Conservation (phyloP, 2,329 filamentous ascomycete species). For the Xylariaceae sp. region DNA sequence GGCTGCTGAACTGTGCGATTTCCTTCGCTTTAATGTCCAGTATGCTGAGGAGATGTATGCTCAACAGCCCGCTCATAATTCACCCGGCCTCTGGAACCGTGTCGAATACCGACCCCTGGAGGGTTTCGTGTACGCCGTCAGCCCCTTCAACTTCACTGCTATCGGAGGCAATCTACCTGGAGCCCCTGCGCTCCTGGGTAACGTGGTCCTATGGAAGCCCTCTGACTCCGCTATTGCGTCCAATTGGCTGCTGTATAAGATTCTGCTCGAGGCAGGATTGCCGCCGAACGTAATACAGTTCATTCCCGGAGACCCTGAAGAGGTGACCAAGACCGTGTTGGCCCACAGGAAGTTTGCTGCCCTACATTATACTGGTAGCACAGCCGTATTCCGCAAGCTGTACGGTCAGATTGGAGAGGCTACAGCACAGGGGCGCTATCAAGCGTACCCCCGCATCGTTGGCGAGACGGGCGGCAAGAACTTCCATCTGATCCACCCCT, state of each 20-base stretch:
- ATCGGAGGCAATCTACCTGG: conserved; percentile 86
- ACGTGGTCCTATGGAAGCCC: conserved; percentile 97
- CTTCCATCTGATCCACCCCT: conserved; percentile 81
- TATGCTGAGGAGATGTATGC: conserved; percentile 91
- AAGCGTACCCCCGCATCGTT: conserved; percentile 83
- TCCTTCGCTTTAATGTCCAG: conserved; percentile 91
- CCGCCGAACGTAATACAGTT: conserved; percentile 92
- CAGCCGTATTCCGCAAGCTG: conserved; percentile 83
- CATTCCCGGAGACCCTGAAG: conserved; percentile 82
- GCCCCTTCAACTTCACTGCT: conserved; percentile 96
- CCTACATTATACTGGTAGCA: conserved; percentile 95
- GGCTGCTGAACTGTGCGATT: conserved; percentile 89
- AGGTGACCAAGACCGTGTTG: conserved; percentile 78
- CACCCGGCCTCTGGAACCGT: conserved; percentile 86
- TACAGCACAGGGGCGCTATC: conserved; percentile 80
- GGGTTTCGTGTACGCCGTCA: conserved; percentile 93
- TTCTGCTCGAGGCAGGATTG: conserved; percentile 87
- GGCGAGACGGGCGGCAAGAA: conserved; percentile 94
- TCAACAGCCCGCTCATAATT: conserved; percentile 83
- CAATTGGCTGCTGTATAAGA: conserved; percentile 88
- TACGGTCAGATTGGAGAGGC: conserved; percentile 85
- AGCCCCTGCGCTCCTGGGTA: conserved; percentile 85
- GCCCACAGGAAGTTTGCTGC: conserved; percentile 80
- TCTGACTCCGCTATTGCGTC: conserved; percentile 85
- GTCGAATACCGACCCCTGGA: conserved; percentile 88